These are phyloP conservation scores for Beta corolliflora DNA, from an alignment of 179 eudicot genomes.

Conservation along the genomic window DNA sequence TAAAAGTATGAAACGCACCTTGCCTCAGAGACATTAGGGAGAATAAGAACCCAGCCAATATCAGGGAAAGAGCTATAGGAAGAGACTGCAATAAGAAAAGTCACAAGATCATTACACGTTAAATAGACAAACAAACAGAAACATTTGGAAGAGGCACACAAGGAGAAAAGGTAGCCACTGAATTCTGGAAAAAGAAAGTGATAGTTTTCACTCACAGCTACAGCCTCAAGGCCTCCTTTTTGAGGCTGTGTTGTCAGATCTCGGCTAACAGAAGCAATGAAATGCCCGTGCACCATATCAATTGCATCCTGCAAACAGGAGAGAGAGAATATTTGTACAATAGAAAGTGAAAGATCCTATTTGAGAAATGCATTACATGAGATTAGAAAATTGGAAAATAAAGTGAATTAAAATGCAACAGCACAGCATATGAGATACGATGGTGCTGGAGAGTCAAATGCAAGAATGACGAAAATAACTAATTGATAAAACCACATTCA, in stretches of 20 bases:
- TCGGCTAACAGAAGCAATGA: constrained; percentile 71
- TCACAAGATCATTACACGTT: constrained; percentile 10
- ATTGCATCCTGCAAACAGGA: constrained; percentile 72
- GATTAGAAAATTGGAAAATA: not conserved
- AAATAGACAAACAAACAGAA: not conserved
- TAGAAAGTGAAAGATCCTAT: not conserved
- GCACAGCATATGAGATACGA: not conserved
- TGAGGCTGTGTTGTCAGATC: constrained; percentile 60
- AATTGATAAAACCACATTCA: not conserved
- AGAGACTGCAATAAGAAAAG: constrained; percentile 66
- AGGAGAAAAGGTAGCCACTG: not conserved
- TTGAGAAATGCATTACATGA: not conserved
- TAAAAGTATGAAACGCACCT: constrained; percentile 48
- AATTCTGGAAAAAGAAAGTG: not conserved
- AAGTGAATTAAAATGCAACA: not conserved
- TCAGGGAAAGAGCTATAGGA: constrained; percentile 59
- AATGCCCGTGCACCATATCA: constrained; percentile 91
- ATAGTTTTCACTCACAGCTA: constrained; percentile 70
- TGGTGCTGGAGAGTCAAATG: not conserved
- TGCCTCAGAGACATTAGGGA: constrained; percentile 64
- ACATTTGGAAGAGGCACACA: not conserved
- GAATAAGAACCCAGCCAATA: constrained; percentile 57
- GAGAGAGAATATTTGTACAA: constrained; percentile 1
- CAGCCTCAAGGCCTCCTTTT: constrained; percentile 69
- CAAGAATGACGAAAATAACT: not conserved